These are phyloP conservation scores for Suillus americanus DNA, from an alignment of 768 basidiomycete genomes.

Conservation along the genomic window DNA sequence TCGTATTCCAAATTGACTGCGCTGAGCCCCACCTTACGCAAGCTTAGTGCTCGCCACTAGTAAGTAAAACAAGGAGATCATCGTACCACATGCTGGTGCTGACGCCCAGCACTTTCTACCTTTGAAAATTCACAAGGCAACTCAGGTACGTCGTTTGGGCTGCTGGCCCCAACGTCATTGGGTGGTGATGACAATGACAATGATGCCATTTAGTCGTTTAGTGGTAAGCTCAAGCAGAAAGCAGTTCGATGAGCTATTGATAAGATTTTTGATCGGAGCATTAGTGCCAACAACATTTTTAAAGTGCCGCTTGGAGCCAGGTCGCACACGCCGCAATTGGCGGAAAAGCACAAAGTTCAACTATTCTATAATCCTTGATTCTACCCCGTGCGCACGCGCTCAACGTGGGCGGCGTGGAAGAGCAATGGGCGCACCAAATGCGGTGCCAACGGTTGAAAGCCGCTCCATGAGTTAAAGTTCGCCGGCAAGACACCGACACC, in stretches of 20 bases:
- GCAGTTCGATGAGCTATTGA: not conserved
- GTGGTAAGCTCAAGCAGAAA: not conserved
- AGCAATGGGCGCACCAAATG: not conserved
- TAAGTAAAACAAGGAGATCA: not conserved
- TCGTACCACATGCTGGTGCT: not conserved
- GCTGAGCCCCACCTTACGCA: not conserved
- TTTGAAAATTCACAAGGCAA: not conserved
- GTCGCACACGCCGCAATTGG: not conserved
- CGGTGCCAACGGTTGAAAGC: too few relatives aligned
- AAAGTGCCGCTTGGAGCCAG: not conserved
- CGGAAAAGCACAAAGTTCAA: not conserved
- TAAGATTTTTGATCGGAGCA: not conserved
- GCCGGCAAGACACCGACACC: too few relatives aligned
- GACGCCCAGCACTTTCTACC: not conserved
- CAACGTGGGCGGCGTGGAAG: not conserved
- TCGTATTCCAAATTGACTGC: not conserved
- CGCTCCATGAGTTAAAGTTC: too few relatives aligned
- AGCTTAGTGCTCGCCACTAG: not conserved
- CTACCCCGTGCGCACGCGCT: not conserved
- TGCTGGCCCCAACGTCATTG: too few relatives aligned
- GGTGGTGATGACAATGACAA: too few relatives aligned
- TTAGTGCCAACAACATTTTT: not conserved
- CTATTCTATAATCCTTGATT: not conserved
- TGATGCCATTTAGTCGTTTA: not conserved
- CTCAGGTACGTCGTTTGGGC: not conserved